Evolutionary conservation across 2,329 filamentous ascomycete species (phyloP).

Genomic region (Colletotrichum sp.): DNA sequence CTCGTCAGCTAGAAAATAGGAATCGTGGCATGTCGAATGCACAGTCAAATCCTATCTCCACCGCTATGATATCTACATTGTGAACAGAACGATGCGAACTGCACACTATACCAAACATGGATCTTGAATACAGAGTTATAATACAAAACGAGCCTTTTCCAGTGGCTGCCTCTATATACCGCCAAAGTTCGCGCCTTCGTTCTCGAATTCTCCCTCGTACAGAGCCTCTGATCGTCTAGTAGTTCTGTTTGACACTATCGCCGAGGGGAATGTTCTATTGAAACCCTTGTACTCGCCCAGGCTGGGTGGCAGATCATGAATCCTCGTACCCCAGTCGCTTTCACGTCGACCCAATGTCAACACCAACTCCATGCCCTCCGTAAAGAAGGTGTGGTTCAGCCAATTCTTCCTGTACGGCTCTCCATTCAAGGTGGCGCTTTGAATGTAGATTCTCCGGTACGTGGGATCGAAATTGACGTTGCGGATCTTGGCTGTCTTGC

Average conservation of each 20-base stretch:
- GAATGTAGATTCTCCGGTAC: slow-evolving; percentile 67
- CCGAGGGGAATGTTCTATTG: slow-evolving; percentile 22
- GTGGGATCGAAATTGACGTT: slow-evolving; percentile 66
- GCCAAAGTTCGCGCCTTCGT: background rate
- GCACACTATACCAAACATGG: background rate
- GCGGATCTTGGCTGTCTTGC: slow-evolving; percentile 63
- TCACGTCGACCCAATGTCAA: slow-evolving; percentile 64
- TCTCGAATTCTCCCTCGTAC: slow-evolving; percentile 1
- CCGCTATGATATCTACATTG: background rate
- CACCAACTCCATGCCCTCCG: slow-evolving; percentile 67
- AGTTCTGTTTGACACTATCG: slow-evolving; percentile 4
- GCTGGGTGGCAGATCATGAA: slow-evolving; percentile 68
- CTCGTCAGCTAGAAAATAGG: background rate
- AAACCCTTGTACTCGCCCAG: slow-evolving; percentile 42
- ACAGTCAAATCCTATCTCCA: background rate
- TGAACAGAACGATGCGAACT: background rate
- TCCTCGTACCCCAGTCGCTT: slow-evolving; percentile 67
- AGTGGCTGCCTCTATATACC: background rate
- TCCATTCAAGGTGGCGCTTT: slow-evolving; percentile 68
- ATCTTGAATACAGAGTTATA: background rate
- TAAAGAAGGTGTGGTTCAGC: slow-evolving; percentile 72
- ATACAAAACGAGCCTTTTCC: background rate
- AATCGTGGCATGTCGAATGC: background rate
- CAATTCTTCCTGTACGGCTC: slow-evolving; percentile 67
- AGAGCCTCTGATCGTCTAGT: background rate